Evolutionary conservation across 75 land plant species (phyloP).

Genomic region (Larix kaempferi): DNA sequence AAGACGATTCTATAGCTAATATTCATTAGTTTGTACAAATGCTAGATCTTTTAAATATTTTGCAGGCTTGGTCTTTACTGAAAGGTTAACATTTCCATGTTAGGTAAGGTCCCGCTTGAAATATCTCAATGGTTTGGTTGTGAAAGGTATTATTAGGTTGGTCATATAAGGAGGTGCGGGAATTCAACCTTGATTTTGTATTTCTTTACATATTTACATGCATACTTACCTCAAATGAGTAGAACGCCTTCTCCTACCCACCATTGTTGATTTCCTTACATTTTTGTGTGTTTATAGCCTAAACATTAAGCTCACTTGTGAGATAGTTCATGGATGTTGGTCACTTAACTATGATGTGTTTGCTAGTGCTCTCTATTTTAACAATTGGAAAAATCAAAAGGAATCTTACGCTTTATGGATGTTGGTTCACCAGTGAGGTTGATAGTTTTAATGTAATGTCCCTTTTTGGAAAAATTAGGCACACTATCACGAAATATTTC

Average conservation of each 20-base stretch:
- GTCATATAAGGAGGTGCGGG: neutral
- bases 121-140: neutral
- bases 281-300: neutral
- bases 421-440: too few species aligned
- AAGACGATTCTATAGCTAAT: too few species aligned
- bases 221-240: neutral
- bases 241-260: neutral
- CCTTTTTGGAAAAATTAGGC: too few species aligned
- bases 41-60: too few species aligned
- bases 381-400: neutral
- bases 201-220: neutral
- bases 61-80: too few species aligned
- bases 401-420: too few species aligned
- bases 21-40: too few species aligned
- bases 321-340: neutral
- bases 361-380: neutral
- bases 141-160: neutral
- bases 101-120: neutral
- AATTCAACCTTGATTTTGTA: neutral
- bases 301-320: neutral
- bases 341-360: neutral
- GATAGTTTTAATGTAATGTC: too few species aligned
- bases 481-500: too few species aligned
- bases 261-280: neutral
- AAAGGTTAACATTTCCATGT: neutral